A percentile compares a stretch with the other conserved stretches of the same genome.
Conservation (phyloP, 2,329 filamentous ascomycete genomes). For the Reticulascus tulasneorum region DNA sequence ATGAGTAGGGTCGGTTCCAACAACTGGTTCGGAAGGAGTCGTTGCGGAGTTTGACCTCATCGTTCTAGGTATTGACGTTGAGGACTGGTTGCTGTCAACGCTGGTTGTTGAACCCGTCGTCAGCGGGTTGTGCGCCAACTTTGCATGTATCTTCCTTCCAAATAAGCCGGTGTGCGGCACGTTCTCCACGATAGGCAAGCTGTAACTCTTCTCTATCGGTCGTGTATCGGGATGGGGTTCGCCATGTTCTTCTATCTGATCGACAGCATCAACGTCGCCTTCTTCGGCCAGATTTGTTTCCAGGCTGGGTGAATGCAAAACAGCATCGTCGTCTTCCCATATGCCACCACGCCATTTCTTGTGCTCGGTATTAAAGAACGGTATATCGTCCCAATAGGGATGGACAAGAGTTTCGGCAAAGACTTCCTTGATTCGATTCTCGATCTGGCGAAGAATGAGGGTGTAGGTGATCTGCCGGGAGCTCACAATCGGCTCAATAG, state of each 20-base stretch:
- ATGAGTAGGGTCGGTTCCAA: constrained; percentile 63
- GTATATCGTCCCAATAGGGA: constrained; percentile 94
- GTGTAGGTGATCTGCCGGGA: constrained; percentile 93
- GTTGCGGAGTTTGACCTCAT: constrained; percentile 57
- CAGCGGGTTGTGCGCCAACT: constrained; percentile 25
- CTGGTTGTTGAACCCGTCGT: constrained; percentile 45
- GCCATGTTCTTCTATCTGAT: constrained; percentile 36
- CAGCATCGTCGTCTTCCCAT: constrained; percentile 56
- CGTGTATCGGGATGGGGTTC: constrained; percentile 36
- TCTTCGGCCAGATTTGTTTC: constrained; percentile 37
- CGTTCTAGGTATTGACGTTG: constrained; percentile 19
- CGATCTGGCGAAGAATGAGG: constrained; percentile 86
- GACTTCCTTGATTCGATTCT: constrained; percentile 91
- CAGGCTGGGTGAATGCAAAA: constrained; percentile 31
- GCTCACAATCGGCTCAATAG: constrained; percentile 94
- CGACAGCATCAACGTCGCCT: constrained; percentile 45
- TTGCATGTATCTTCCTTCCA: constrained; percentile 42
- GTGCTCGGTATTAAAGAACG: constrained; percentile 77
- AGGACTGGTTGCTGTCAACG: constrained; percentile 41
- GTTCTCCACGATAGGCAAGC: constrained; percentile 41
- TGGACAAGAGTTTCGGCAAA: constrained; percentile 86
- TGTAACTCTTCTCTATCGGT: constrained; percentile 54
- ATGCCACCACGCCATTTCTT: constrained; percentile 84
- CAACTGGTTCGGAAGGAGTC: constrained; percentile 57
- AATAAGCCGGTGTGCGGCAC: constrained; percentile 40